Conservation (phyloP, 495 filamentous ascomycete genomes). For the Hypoxylon crocopeplum region DNA sequence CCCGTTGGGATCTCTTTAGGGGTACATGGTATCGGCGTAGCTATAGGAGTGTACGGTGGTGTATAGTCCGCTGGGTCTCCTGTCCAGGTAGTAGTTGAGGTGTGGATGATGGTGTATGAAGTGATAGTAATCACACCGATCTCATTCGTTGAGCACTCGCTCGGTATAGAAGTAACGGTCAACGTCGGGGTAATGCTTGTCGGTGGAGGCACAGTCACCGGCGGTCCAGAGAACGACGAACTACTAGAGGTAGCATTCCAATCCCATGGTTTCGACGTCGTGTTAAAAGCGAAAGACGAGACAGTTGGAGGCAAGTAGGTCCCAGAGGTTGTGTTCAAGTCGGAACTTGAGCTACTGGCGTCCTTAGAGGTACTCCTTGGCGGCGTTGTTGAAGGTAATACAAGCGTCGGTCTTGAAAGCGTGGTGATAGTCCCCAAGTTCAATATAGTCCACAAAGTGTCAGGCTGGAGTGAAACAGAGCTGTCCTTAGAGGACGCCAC, state of each 20-base stretch:
- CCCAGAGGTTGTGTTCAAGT: neutral
- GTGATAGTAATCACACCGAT: constrained; percentile 30
- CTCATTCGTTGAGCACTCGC: constrained; percentile 28
- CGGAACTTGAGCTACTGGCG: constrained; percentile 5
- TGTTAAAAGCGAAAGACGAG: constrained; percentile 15
- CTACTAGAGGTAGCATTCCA: constrained; percentile 25
- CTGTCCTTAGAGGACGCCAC: constrained; percentile 7
- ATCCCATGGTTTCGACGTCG: constrained; percentile 29
- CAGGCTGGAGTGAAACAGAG: constrained; percentile 5
- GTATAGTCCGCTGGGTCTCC: constrained; percentile 53
- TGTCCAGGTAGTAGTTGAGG: constrained; percentile 52
- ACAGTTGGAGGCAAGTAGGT: constrained; percentile 1
- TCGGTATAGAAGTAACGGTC: constrained; percentile 19
- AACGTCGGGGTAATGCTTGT: constrained; percentile 4
- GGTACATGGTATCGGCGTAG: constrained; percentile 43
- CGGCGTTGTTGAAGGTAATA: constrained; percentile 21
- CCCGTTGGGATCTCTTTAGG: constrained; percentile 37
- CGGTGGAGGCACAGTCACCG: constrained; percentile 13
- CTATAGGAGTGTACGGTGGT: constrained; percentile 48
- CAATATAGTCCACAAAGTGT: constrained; percentile 4
- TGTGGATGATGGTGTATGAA: constrained; percentile 51
- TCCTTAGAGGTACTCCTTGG: constrained; percentile 5
- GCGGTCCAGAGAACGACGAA: neutral
- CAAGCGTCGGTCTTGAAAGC: constrained; percentile 27
- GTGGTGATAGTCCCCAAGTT: constrained; percentile 36